Conservation (phyloP, 768 basidiomycete species). For the Xerocomellus intermedius region DNA sequence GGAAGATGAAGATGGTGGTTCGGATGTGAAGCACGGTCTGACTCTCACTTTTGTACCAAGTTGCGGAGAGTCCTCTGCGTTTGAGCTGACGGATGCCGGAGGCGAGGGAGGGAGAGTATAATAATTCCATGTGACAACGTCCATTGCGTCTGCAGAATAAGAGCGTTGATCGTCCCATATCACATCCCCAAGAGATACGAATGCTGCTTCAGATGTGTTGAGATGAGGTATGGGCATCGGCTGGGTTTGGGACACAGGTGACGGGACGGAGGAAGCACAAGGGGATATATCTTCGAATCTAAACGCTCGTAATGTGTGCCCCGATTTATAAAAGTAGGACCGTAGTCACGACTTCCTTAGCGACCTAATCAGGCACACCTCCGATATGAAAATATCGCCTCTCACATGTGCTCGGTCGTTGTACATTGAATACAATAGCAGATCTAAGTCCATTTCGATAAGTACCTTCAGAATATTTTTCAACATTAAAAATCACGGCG, state of each 20-base stretch:
- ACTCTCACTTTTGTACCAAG: constrained; percentile 47
- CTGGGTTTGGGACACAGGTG: constrained; percentile 25
- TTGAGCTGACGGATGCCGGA: constrained; percentile 45
- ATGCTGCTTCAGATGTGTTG: constrained; percentile 55
- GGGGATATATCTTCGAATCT: constrained; percentile 21
- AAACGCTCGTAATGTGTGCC: constrained; percentile 18
- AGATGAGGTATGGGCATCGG: constrained; percentile 55
- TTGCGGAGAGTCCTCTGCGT: constrained; percentile 44
- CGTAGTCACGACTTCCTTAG: constrained; percentile 23
- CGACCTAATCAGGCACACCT: constrained; percentile 34
- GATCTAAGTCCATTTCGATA: constrained; percentile 30
- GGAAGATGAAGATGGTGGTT: constrained; percentile 37
- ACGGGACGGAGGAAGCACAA: constrained; percentile 5
- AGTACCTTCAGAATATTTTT: constrained; percentile 19
- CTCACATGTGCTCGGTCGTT: constrained; percentile 33
- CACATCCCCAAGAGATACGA: constrained; percentile 47
- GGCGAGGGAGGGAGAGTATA: constrained; percentile 51
- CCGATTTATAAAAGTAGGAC: constrained; percentile 35
- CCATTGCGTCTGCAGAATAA: constrained; percentile 36
- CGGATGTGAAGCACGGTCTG: constrained; percentile 50
- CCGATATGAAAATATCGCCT: constrained; percentile 33
- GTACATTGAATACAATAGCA: constrained; percentile 26
- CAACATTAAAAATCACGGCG: constrained; percentile 11
- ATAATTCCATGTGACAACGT: constrained; percentile 47
- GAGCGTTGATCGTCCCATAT: constrained; percentile 47